These are phyloP conservation scores for Casuarina glauca DNA, from an alignment of 306 rosid species.

Conservation along the genomic window DNA sequence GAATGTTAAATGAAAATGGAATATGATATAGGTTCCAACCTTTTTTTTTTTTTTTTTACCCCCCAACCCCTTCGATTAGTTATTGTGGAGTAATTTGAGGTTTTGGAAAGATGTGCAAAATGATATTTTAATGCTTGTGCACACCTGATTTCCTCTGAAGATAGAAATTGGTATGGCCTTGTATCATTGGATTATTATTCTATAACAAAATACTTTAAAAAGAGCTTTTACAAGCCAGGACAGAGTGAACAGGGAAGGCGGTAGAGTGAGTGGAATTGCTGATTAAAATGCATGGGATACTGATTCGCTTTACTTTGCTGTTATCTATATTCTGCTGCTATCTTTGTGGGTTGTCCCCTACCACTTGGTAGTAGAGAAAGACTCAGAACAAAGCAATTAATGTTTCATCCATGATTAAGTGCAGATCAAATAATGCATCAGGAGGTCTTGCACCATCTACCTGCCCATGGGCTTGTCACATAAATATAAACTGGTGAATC, in stretches of 20 bases:
- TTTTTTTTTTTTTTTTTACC: slow-evolving; percentile 23
- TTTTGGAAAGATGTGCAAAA: slow-evolving; percentile 25
- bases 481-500: neutral
- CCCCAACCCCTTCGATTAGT: slow-evolving; percentile 16
- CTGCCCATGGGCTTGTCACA: neutral
- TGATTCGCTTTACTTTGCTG: too few species aligned
- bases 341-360: too few species aligned
- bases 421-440: too few species aligned
- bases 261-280: too few species aligned
- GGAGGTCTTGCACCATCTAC: too few species aligned
- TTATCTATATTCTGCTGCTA: too few species aligned
- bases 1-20: slow-evolving; percentile 26
- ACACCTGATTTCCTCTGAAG: slow-evolving; percentile 17
- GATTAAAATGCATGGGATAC: too few species aligned
- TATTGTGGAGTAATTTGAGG: slow-evolving; percentile 26
- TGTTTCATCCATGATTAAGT: too few species aligned
- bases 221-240: too few species aligned
- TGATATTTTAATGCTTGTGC: slow-evolving; percentile 20
- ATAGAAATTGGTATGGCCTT: slow-evolving; percentile 23
- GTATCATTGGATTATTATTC: slow-evolving; percentile 32
- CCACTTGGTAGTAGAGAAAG: too few species aligned
- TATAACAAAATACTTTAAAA: slow-evolving; percentile 20
- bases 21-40: slow-evolving; percentile 26
- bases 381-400: too few species aligned
- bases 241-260: neutral